Percentiles rank a stretch among this genome's conserved stretches.
phyloP scores from a whole-genome alignment of 2,329 filamentous ascomycete genomes.

The Ophiocordyceps camponoti-leonardi region DNA sequence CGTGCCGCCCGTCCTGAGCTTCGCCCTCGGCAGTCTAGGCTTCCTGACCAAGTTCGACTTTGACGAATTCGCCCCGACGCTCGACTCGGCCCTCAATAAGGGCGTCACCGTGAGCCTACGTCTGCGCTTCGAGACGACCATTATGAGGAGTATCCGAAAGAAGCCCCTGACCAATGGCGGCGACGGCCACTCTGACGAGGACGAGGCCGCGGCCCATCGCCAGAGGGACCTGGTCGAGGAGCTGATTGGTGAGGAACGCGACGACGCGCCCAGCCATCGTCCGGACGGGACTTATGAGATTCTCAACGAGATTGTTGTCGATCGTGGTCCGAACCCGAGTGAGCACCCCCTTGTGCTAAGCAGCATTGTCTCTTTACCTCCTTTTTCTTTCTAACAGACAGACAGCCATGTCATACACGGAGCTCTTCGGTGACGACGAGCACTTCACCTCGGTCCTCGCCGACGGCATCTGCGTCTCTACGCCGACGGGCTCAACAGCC shows the following conservation, averaged over 20 bases:
- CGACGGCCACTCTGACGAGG: conserved; percentile 11
- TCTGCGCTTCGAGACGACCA: conserved; percentile 78
- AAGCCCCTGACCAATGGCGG: conserved; percentile 10
- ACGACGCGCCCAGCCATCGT: conserved; percentile 68
- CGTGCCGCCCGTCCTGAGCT: conserved; percentile 83
- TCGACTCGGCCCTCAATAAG: conserved; percentile 57
- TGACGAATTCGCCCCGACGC: conserved; percentile 48
- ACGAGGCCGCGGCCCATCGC: conserved; percentile 19
- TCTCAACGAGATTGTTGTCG: conserved; percentile 91
- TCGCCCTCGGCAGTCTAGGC: conserved; percentile 77
- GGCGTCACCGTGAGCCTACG: conserved; percentile 81
- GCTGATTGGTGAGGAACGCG: conserved; percentile 69
- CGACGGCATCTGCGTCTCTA: conserved; percentile 85
- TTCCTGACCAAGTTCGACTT: conserved; percentile 97
- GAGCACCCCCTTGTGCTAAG: conserved; percentile 20
- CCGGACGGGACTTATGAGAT: conserved; percentile 80
- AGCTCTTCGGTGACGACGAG: conserved; percentile 87
- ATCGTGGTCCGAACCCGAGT: conserved; percentile 86
- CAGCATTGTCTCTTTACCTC: neutral
- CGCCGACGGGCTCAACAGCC: conserved; percentile 84
- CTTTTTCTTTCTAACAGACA: neutral
- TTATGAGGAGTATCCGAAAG: conserved; percentile 60
- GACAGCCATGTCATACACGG: conserved; percentile 73
- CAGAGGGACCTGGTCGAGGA: conserved; percentile 69
- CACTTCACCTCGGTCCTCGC: conserved; percentile 89